Evolutionary conservation across 148 eudicot genomes (phyloP).

Genomic region (Fallopia convolvulus): DNA sequence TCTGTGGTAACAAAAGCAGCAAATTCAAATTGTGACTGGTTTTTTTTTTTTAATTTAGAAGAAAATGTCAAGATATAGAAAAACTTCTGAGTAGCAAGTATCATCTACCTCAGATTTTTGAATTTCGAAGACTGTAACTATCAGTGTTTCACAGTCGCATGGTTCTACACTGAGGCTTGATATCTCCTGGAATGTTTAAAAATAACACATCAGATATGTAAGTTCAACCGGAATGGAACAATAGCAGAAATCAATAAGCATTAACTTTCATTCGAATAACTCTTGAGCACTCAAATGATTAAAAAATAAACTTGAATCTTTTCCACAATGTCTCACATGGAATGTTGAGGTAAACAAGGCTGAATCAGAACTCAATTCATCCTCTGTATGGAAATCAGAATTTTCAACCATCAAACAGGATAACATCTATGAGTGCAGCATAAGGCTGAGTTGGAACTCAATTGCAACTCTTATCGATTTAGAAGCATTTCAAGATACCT

Average conservation of each 20-base stretch:
- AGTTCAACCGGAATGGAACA: not conserved
- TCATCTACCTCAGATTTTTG: constrained; percentile 62
- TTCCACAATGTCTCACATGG: not conserved
- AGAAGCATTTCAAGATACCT: not conserved
- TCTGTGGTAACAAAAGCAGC: constrained; percentile 34
- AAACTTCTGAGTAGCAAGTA: not conserved
- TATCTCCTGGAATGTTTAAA: constrained; percentile 50
- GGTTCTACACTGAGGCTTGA: constrained; percentile 95
- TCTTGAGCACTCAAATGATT: not conserved
- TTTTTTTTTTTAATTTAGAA: not conserved
- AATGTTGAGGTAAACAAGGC: not conserved
- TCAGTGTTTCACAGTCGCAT: constrained; percentile 64
- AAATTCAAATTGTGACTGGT: not conserved
- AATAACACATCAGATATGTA: not conserved
- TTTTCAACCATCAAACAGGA: not conserved
- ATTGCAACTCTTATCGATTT: not conserved
- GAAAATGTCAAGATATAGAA: not conserved
- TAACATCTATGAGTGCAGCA: not conserved
- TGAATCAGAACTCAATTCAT: not conserved
- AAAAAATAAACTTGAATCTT: not conserved
- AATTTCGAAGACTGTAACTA: constrained; percentile 83
- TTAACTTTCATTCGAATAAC: not conserved
- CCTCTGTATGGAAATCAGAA: not conserved
- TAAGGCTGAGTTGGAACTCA: not conserved
- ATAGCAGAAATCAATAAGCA: not conserved